phyloP scores from a whole-genome alignment of 192 early-diverging fungal genomes.

The Ramicandelaber brevisporus region DNA sequence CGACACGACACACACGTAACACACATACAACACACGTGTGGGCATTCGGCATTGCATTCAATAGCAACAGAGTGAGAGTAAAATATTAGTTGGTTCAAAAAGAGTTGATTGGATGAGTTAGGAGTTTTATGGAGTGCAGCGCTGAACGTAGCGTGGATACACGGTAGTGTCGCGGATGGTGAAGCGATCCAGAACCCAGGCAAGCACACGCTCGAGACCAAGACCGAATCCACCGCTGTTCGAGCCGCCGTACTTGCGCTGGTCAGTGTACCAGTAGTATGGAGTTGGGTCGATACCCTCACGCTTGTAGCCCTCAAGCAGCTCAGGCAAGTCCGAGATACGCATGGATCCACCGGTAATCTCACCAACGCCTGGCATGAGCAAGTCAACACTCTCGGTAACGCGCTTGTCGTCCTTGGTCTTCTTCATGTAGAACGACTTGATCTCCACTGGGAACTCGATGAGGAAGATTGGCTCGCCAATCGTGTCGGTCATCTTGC shows the following conservation, averaged over 20 bases:
- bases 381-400: conserved; percentile 90
- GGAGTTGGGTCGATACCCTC: conserved; percentile 80
- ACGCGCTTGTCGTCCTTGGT: conserved; percentile 54
- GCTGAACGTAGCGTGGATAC: conserved; percentile 78
- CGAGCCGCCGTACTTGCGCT: conserved; percentile 92
- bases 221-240: conserved; percentile 96
- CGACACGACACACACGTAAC: too few species aligned
- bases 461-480: conserved; percentile 81
- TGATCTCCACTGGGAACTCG: conserved; percentile 93
- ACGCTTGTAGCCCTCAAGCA: conserved; percentile 58
- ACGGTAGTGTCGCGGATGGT: conserved; percentile 74
- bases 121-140: conserved; percentile 59
- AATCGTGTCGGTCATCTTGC: conserved; percentile 97
- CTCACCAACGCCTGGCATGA: conserved; percentile 97
- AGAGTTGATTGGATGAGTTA: conserved; percentile 1
- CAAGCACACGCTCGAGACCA: conserved; percentile 88
- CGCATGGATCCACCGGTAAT: conserved; percentile 97
- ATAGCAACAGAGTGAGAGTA: too few species aligned
- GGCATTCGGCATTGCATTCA: too few species aligned
- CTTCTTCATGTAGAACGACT: conserved; percentile 98
- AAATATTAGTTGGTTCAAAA: too few species aligned
- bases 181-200: conserved; percentile 80
- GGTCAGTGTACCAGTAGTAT: conserved; percentile 99
- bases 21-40: too few species aligned
- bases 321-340: conserved; percentile 60